Evolutionary conservation across 768 basidiomycete genomes (phyloP), one percentile per base, ranked within the genome.

Genomic region (Boletus insuetus): DNA sequence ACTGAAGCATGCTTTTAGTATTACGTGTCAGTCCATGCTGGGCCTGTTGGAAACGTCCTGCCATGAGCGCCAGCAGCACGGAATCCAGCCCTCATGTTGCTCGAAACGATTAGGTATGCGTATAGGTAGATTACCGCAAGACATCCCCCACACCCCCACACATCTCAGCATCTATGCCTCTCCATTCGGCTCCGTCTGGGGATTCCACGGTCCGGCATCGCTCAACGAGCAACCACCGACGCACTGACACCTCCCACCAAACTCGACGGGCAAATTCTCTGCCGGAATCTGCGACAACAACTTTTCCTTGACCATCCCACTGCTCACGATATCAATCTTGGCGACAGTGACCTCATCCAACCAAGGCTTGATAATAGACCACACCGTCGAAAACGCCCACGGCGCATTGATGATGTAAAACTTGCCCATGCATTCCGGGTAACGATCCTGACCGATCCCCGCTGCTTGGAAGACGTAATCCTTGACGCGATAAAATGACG

Each of bases 391-490:
- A 77, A 99, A 99, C 49, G 85, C 80, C 86, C 89, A 98, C 0
- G 96, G 96, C 0, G 93, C 91, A 67, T 98, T 98, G 81, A 97
- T 90, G 80, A 98, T 94, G 79, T 91, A 99, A 78, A 99, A 98
- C 69, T 91, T 92, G 77, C 96, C 96, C 96, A 98, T 93, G 61
- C 80, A 84, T 72, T 96, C 92, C 2, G 94, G 91, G 72, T 94
- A 98, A 61, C 89, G 80, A 76, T 97, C 83, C 72, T 97, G 94
- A 12, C 92, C 91, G 71, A 99, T 87, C 26, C 70, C 67, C 0
- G 88, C 76, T 0, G 94, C 90, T 20, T 82, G 72, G 58, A 78
- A 81, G 41, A 98, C 89, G 77, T 94, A 96, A 74, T 91, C 89
- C 75, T 92, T 95, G 75, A 98, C 94, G 66, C 82, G 83, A 72